Base-by-base conservation (phyloP, 129 eudicot genomes). In the Escallonia rubra region DNA sequence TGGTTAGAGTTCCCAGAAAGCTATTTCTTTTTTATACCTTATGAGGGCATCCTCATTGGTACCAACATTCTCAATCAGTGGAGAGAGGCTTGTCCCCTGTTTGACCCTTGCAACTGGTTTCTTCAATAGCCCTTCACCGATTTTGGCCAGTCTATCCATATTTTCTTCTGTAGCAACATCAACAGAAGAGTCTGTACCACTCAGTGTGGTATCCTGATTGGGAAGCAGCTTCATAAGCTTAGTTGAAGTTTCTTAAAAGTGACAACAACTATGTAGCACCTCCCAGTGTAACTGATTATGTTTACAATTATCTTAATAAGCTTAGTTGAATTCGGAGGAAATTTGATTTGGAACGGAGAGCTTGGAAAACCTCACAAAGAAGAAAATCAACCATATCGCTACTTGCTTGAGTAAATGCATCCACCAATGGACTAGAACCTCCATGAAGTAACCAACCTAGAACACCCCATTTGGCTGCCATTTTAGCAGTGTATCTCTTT, bases 381-480 rank as follows among this genome's bases (percentile, higher is more conserved):
- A 78, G 85, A 23, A 9, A 39, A 49, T 86, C 89, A 34, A 83
- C 79, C 81, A 87, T 83, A 57, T 87, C 89, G 15, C 74, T 77
- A 13, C 83, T 80, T 47, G 82, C 89, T 53, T 75, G 86, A 51
- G 71, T 83, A 68, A 64, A 83, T 4, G 76, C 77, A 15, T 80
- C 89, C 0, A 86, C 40, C 16, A 87, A 34, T 45, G 89, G 94
- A 38, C 65, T 69, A 4, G 81, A 78, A 8, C 85, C 82, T 1
- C 44, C 48, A 41, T 87, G 70, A 7, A 68, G 3, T 49, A 87
- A 64, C 89, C 94, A 87, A 14, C 70, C 76, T 0, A 83, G 45
- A 39, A 83, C 43, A 4, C 95, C 93, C 93, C 87, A 87, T 56
- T 76, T 80, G 34, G 87, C 75, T 54, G 80, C 86, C 66, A 14